Conservation (phyloP, 2,329 filamentous ascomycete genomes). For the Sporothrix mexicana region DNA sequence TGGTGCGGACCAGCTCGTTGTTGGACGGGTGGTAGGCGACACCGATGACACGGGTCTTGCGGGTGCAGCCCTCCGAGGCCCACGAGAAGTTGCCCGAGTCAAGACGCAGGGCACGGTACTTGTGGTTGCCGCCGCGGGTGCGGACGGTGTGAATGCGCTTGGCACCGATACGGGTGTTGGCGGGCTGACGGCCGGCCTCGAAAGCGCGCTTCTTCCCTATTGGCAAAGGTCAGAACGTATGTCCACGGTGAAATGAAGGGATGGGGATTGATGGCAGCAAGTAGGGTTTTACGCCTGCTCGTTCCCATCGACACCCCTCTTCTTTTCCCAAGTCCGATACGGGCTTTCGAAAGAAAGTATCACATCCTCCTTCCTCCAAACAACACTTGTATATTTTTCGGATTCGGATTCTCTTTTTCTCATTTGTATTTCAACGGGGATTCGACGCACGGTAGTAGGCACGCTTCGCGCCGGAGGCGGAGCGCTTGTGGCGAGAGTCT, state of each 20-base stretch:
- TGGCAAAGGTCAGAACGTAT: constrained; percentile 78
- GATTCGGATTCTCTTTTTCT: background rate
- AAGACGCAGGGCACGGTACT: constrained; percentile 98
- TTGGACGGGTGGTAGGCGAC: constrained; percentile 99
- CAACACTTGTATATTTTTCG: constrained; percentile 22
- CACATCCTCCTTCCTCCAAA: constrained; percentile 22
- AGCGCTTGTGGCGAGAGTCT: constrained; percentile 99
- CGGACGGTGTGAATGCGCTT: constrained; percentile 53
- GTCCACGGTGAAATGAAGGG: constrained; percentile 46
- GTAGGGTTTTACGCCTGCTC: background rate
- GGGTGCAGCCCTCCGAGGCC: constrained; percentile 96
- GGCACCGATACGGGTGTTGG: constrained; percentile 97
- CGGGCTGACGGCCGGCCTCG: constrained; percentile 99
- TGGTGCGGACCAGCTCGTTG: constrained; percentile 99
- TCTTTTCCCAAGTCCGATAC: constrained; percentile 55
- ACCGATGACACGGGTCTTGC: constrained; percentile 98
- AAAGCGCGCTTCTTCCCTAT: constrained; percentile 96
- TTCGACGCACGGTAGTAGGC: constrained; percentile 80
- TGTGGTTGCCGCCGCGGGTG: constrained; percentile 83
- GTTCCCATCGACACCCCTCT: background rate
- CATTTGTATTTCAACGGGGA: constrained; percentile 36
- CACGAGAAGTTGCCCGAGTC: constrained; percentile 99
- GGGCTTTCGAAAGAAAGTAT: constrained; percentile 63
- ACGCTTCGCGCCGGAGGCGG: constrained; percentile 97
- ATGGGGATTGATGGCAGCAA: background rate